These are phyloP conservation scores for Ustilago esculenta DNA, from an alignment of 1,284 basidiomycete species.

Conservation along the genomic window DNA sequence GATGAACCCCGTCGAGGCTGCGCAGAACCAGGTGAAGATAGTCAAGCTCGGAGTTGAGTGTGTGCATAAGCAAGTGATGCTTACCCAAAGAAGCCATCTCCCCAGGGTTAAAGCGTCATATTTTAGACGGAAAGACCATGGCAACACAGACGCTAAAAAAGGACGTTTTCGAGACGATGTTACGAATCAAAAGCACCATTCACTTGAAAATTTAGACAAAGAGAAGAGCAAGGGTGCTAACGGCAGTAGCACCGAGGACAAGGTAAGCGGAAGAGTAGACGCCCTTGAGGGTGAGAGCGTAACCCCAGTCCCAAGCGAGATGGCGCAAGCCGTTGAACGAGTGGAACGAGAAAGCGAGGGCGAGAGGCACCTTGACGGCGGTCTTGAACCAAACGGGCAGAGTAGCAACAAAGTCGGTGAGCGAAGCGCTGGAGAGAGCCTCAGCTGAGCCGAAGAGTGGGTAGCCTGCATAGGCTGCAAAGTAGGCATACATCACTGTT, in stretches of 20 bases:
- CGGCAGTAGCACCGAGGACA: slow-evolving; percentile 52
- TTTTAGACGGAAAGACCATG: no score
- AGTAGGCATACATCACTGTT: slow-evolving; percentile 82
- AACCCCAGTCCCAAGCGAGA: slow-evolving; percentile 87
- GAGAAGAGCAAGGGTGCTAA: slow-evolving; percentile 51
- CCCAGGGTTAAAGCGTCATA: no score
- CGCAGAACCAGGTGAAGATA: no score
- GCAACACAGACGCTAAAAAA: no score
- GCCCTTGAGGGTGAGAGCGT: slow-evolving; percentile 67
- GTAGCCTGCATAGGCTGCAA: slow-evolving; percentile 84
- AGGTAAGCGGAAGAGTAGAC: slow-evolving; percentile 60
- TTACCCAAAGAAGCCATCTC: no score
- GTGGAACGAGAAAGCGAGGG: slow-evolving; percentile 74
- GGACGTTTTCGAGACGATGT: no score
- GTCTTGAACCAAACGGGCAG: slow-evolving; percentile 68
- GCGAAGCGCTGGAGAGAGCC: slow-evolving; percentile 77
- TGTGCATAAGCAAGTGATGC: no score
- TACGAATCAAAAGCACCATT: no score
- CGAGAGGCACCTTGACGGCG: slow-evolving; percentile 53
- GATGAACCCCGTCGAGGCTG: no score
- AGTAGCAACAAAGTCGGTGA: slow-evolving; percentile 77
- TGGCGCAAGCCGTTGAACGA: slow-evolving; percentile 89
- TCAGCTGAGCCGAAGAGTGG: slow-evolving; percentile 73
- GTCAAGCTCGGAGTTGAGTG: no score
- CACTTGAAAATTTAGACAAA: slow-evolving; percentile 34